Conservation (phyloP, 306 rosid species). For the Amphicarpaea edgeworthii region DNA sequence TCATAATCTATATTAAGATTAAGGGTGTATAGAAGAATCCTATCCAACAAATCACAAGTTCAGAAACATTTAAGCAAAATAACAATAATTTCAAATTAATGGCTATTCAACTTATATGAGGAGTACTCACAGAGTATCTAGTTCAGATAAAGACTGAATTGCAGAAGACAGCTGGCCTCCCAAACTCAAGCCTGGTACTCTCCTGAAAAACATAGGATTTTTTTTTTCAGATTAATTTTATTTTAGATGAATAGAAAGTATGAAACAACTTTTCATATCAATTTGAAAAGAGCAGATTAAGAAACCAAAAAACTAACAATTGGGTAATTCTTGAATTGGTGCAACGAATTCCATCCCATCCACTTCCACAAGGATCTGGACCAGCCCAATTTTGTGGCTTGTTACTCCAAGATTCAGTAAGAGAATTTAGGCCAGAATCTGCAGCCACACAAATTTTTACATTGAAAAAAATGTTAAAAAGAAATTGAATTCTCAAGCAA, state of each 20-base stretch:
- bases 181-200: constrained; percentile 51
- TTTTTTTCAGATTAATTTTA: not conserved
- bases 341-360: constrained; percentile 57
- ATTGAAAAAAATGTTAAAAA: constrained; percentile 11
- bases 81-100: not conserved
- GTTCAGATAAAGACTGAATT: constrained; percentile 56
- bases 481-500: constrained; percentile 8
- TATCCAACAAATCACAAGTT: constrained; percentile 20
- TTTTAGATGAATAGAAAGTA: not conserved
- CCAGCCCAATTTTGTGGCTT: constrained; percentile 59
- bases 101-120: constrained; percentile 20
- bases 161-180: constrained; percentile 60
- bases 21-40: not conserved
- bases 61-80: constrained; percentile 38
- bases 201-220: constrained; percentile 51
- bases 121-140: constrained; percentile 55
- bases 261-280: constrained; percentile 1
- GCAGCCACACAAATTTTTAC: constrained; percentile 22
- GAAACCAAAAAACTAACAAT: constrained; percentile 48
- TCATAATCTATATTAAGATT: not conserved
- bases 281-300: constrained; percentile 32
- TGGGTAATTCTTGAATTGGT: constrained; percentile 46
- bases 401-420: constrained; percentile 51
- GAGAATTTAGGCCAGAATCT: constrained; percentile 48
- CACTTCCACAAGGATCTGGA: constrained; percentile 55